Base-by-base conservation (phyloP, 2,329 filamentous ascomycete species). In the Trichoderma aggressivum region DNA sequence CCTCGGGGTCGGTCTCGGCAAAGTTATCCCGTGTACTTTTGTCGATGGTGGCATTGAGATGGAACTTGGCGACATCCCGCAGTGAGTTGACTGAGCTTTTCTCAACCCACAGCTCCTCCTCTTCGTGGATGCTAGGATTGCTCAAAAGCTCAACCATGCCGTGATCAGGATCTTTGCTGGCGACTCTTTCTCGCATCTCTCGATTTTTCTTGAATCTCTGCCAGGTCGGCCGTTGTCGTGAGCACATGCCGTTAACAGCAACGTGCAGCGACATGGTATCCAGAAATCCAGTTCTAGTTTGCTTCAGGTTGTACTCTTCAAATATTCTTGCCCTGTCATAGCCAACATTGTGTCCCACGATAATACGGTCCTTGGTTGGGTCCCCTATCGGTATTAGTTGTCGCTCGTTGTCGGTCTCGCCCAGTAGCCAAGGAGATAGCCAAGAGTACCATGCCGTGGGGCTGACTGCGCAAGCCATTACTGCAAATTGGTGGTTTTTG, bases 241-340 rank as follows among this genome's bases (percentile, higher is more conserved):
- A 98, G 81, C 96, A 99, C 96, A 99, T 99, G 73, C 96, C 96
- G 79, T 99, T 99, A 28, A 97, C 95, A 3, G 97, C 97, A 8
- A 97, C 95, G 79, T 99, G 96, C 24, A 99, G 84, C 2, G 95
- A 98, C 96, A 99, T 99, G 34, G 96, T 99, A 79, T 99, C 96
- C 65, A 99, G 82, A 79, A 97, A 99, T 56, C 89, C 91, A 75
- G 94, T 98, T 50, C 90, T 89, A 1, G 93, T 91, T 80, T 98
- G 95, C 69, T 89, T 85, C 53, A 98, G 81, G 76, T 91, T 87
- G 79, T 99, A 99, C 79, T 99, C 96, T 79, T 99, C 96, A 24
- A 90, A 82, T 69, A 98, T 89, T 43, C 97, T 88, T 18, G 95
- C 95, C 28, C 96, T 88, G 79, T 99, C 96, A 79, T 97, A 99